phyloP scores from a whole-genome alignment of 495 filamentous ascomycete species.

The Daldinia childiae region DNA sequence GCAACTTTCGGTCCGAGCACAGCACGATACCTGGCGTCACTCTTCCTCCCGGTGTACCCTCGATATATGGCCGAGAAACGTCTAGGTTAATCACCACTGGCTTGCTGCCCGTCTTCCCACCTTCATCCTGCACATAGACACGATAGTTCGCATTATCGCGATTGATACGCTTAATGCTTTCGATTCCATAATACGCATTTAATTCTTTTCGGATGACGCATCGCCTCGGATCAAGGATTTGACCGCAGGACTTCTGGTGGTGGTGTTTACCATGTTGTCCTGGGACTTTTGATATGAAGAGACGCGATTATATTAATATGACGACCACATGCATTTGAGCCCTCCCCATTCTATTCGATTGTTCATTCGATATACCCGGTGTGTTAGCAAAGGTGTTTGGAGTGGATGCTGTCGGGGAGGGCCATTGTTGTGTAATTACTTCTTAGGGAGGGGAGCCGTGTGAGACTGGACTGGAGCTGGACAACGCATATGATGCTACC shows the following conservation, averaged over 20 bases:
- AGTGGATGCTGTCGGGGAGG: slow-evolving; percentile 42
- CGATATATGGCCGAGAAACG: slow-evolving; percentile 11
- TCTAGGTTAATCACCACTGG: slow-evolving; percentile 14
- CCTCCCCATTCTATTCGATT: slow-evolving; percentile 53
- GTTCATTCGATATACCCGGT: slow-evolving; percentile 57
- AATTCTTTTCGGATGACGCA: slow-evolving; percentile 37
- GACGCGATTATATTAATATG: slow-evolving; percentile 42
- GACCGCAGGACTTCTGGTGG: slow-evolving; percentile 22
- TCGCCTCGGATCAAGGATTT: slow-evolving; percentile 42
- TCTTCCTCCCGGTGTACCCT: slow-evolving; percentile 13
- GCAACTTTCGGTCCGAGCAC: slow-evolving; percentile 24
- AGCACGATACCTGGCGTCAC: slow-evolving; percentile 28
- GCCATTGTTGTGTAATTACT: slow-evolving; percentile 47
- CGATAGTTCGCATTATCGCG: slow-evolving; percentile 43
- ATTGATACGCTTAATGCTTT: slow-evolving; percentile 49
- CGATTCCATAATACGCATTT: slow-evolving; percentile 34
- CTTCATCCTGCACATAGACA: slow-evolving; percentile 45
- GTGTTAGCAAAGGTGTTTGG: slow-evolving; percentile 46
- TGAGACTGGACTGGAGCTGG: slow-evolving; percentile 15
- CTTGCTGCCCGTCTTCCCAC: slow-evolving; percentile 16
- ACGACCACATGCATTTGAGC: slow-evolving; percentile 38
- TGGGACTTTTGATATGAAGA: slow-evolving; percentile 34
- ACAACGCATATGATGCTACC: slow-evolving; percentile 36
- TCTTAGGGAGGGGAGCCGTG: slow-evolving; percentile 25
- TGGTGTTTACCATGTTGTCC: slow-evolving; percentile 22